Evolutionary conservation across 352 stramenopile species (phyloP), one percentile per base, ranked within the genome.

Genomic region (Globisporangium sylvaticum): DNA sequence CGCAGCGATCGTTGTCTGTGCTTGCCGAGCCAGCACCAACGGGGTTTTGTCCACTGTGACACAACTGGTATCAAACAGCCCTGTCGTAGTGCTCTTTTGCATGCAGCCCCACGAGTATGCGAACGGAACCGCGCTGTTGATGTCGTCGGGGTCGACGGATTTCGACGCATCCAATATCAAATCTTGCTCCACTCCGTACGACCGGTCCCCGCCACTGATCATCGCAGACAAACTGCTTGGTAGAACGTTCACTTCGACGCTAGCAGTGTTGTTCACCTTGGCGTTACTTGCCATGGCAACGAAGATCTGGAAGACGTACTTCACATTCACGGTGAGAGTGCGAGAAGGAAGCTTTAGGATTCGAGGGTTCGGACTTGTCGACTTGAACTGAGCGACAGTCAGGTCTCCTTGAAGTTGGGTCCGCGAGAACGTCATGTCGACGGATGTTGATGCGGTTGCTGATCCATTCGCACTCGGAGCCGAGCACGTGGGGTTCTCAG

Each of bases 381-480:
- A 88, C 58, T 78, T 79, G 61, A 80, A 81, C 34, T 87, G 75
- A 18, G 64, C 29, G 4, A 55, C 22, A 1, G 70, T 75, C 0
- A 89, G 62, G 58, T 86, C 76, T 2, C 80, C 77, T 9, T 75
- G 29, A 1, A 87, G 59, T 73, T 91, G 79, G 4, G 76, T 39
- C 80, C 83, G 89, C 9, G 64, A 69, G 29, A 88, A 88, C 3
- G 59, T 86, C 79, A 89, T 87, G 12, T 87, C 72, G 9, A 83
- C 57, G 2, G 66, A 62, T 10, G 69, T 62, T 27, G 69, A 70
- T 7, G 44, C 15, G 4, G 64, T 34, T n/a, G 66, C 60, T 14
- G 68, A 61, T 18, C 62, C 58, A 4, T 44, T 64, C 3, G 27
- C 66, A 9, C 62, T 42, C 5, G 62, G 68, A 9, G 48, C 73